Evolutionary conservation across 345 rosid genomes (phyloP).

Genomic region (Sonneratia alba): DNA sequence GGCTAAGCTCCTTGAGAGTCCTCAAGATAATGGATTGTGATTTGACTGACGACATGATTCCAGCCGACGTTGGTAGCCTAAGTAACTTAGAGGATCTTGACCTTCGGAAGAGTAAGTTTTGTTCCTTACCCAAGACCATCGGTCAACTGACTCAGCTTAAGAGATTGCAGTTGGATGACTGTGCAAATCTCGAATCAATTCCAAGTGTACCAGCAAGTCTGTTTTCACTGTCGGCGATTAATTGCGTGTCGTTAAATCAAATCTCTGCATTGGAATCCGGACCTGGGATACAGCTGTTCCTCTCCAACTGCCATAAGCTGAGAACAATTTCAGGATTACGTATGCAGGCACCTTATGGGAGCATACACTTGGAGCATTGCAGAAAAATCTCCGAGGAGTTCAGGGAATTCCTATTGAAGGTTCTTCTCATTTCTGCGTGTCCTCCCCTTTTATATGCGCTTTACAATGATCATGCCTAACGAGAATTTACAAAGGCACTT

Average conservation of each 20-base stretch:
- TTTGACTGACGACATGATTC: not conserved
- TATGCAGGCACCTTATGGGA: not conserved
- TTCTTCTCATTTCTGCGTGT: not conserved
- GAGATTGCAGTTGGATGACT: constrained; percentile 2
- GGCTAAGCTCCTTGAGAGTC: constrained; percentile 1
- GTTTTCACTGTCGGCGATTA: not conserved
- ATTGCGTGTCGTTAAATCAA: not conserved
- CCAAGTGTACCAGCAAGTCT: not conserved
- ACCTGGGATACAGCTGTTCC: not conserved
- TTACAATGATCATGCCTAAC: not conserved
- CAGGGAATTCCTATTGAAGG: not conserved
- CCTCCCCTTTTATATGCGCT: not conserved
- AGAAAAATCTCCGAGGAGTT: not conserved
- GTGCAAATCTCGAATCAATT: constrained; percentile 1
- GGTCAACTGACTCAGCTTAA: not conserved
- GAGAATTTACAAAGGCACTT: no score
- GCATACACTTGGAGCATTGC: not conserved
- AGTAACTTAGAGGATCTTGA: not conserved
- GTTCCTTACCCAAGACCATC: constrained; percentile 1
- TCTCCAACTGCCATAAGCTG: not conserved
- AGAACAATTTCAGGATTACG: not conserved
- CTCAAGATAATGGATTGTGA: constrained; percentile 4
- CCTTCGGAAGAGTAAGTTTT: not conserved
- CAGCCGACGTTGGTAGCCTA: not conserved
- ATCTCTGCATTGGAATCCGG: not conserved